Evolutionary conservation across 1,284 basidiomycete species (phyloP).

Genomic region (Porphyrellus sp.): DNA sequence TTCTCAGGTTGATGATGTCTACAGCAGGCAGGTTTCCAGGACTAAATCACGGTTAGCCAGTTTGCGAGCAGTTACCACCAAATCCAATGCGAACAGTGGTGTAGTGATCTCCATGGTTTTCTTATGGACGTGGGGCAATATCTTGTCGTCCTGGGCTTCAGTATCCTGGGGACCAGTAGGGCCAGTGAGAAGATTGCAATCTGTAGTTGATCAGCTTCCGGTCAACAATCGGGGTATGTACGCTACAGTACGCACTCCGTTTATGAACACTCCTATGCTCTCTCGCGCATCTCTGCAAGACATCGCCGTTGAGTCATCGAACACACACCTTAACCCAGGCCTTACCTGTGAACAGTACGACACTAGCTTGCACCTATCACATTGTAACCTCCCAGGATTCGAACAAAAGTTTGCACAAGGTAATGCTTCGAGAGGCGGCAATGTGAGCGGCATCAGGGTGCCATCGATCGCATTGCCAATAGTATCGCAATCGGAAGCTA

Average conservation of each 20-base stretch:
- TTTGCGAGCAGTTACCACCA: not conserved
- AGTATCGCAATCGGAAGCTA: constrained; percentile 19
- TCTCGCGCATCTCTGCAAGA: constrained; percentile 24
- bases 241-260: constrained; percentile 17
- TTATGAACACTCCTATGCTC: constrained; percentile 20
- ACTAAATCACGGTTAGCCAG: constrained; percentile 7
- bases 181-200: constrained; percentile 9
- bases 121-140: not conserved
- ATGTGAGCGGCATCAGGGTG: constrained; percentile 12
- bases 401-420: constrained; percentile 28
- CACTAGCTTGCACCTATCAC: constrained; percentile 36
- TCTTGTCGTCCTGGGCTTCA: not conserved
- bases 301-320: not conserved
- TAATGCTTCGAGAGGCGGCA: constrained; percentile 20
- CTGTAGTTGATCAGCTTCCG: constrained; percentile 13
- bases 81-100: constrained; percentile 16
- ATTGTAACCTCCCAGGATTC: constrained; percentile 28
- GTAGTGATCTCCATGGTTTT: not conserved
- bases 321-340: not conserved
- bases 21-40: constrained; percentile 14
- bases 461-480: constrained; percentile 19
- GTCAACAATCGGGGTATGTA: not conserved
- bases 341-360: constrained; percentile 41
- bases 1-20: constrained; percentile 43
- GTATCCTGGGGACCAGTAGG: not conserved